Conservation (phyloP, 2,329 filamentous ascomycete genomes). For the Pseudogymnoascus destructans region DNA sequence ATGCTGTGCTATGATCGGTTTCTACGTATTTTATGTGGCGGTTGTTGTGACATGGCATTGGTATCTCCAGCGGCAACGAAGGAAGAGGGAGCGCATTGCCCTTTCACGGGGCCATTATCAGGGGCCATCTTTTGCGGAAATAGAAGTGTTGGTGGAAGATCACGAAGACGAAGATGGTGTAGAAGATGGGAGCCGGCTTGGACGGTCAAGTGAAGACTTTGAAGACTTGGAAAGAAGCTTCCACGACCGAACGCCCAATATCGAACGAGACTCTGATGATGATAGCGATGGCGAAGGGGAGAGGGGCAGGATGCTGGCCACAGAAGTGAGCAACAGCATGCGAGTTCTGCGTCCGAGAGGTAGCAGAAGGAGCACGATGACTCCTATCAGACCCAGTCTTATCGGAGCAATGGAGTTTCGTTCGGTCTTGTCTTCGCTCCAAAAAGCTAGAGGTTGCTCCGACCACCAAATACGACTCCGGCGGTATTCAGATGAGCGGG, state of each 20-base stretch:
- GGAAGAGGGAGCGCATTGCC: constrained; percentile 50
- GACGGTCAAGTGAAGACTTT: constrained; percentile 21
- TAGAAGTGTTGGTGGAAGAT: constrained; percentile 53
- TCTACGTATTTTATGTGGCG: constrained; percentile 80
- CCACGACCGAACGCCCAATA: constrained; percentile 32
- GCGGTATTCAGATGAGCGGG: constrained; percentile 53
- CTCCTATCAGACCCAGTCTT: constrained; percentile 80
- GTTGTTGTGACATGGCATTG: constrained; percentile 90
- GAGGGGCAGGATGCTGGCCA: constrained; percentile 53
- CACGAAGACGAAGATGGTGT: constrained; percentile 43
- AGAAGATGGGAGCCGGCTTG: constrained; percentile 31
- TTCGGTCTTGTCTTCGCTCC: constrained; percentile 75
- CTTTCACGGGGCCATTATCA: constrained; percentile 65
- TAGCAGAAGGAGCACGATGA: constrained; percentile 59
- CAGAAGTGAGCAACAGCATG: constrained; percentile 89
- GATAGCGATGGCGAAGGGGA: constrained; percentile 38
- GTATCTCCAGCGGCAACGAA: constrained; percentile 52
- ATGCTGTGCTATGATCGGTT: constrained; percentile 76
- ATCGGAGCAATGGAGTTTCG: constrained; percentile 90
- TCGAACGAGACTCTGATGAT: constrained; percentile 24
- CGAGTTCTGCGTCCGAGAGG: constrained; percentile 59
- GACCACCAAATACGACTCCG: constrained; percentile 55
- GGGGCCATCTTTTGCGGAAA: constrained; percentile 36
- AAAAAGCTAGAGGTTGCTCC: constrained; percentile 66
- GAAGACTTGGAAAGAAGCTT: constrained; percentile 21